These are phyloP conservation scores for Spergularia marina DNA, from an alignment of 148 eudicot species.

Conservation along the genomic window DNA sequence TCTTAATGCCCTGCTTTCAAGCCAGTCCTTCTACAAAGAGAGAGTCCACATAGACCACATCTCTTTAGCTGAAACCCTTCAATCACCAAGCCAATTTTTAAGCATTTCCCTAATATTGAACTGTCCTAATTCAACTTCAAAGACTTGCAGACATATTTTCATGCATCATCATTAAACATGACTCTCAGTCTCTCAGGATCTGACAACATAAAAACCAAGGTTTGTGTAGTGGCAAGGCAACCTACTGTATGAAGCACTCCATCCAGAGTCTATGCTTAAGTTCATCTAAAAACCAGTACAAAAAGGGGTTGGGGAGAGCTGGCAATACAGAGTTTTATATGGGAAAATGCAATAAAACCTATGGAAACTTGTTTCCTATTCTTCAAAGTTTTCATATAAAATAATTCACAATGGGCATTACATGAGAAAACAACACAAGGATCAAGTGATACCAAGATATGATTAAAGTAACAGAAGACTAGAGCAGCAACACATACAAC, in stretches of 20 bases:
- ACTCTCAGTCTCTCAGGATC: too few species aligned
- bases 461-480: background rate
- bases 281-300: background rate
- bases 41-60: too few species aligned
- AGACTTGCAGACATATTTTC: too few species aligned
- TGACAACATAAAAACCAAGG: too few species aligned
- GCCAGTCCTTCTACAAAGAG: too few species aligned
- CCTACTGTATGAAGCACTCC: background rate
- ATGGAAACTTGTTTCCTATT: background rate
- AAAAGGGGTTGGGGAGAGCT: background rate
- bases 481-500: slow-evolving; percentile 14
- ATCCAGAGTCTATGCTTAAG: background rate
- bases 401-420: slow-evolving; percentile 15
- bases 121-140: too few species aligned
- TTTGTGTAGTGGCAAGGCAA: background rate
- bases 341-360: background rate
- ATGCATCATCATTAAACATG: too few species aligned
- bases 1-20: too few species aligned
- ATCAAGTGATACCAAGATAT: slow-evolving; percentile 13
- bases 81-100: too few species aligned
- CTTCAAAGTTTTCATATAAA: background rate
- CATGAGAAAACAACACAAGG: slow-evolving; percentile 24
- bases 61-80: too few species aligned
- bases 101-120: too few species aligned
- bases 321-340: background rate